These are phyloP conservation scores for Pleurotus salmoneostramineus DNA, from an alignment of 768 basidiomycete genomes.

Conservation along the genomic window DNA sequence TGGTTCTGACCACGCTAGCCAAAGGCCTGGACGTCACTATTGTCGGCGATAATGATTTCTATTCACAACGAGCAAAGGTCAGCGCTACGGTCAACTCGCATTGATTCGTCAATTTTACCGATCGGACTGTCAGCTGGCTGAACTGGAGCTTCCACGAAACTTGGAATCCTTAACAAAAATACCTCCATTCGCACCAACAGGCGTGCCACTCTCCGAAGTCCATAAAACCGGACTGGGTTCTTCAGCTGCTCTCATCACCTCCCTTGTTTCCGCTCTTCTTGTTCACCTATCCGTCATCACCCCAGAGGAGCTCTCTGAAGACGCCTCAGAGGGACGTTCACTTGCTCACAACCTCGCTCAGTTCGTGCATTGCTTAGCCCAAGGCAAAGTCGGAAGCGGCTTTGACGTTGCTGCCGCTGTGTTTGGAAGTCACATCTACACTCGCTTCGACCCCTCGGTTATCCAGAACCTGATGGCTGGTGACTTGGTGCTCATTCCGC, in stretches of 20 bases:
- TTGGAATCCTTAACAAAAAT: constrained; percentile 62
- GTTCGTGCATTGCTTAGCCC: constrained; percentile 92
- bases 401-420: constrained; percentile 95
- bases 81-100: constrained; percentile 13
- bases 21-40: constrained; percentile 74
- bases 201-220: constrained; percentile 70
- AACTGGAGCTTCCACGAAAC: constrained; percentile 56
- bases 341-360: constrained; percentile 93
- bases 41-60: constrained; percentile 95
- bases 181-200: constrained; percentile 72
- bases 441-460: constrained; percentile 75
- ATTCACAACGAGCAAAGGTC: constrained; percentile 89
- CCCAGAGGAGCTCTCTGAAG: constrained; percentile 38
- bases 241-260: constrained; percentile 95
- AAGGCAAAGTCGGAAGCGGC: constrained; percentile 97
- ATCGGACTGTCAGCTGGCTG: constrained; percentile 48
- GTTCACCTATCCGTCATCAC: constrained; percentile 69
- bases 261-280: constrained; percentile 83
- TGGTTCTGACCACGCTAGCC: constrained; percentile 37
- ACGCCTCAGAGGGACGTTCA: constrained; percentile 41
- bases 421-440: constrained; percentile 93
- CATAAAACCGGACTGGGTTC: constrained; percentile 99
- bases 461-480: constrained; percentile 64
- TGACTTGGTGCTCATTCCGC: constrained; percentile 31
- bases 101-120: constrained; percentile 1